A percentile compares a stretch with the other conserved stretches of the same genome.
Evolutionary conservation across 2,329 filamentous ascomycete species (phyloP).

Genomic region (Diaporthe vexans): DNA sequence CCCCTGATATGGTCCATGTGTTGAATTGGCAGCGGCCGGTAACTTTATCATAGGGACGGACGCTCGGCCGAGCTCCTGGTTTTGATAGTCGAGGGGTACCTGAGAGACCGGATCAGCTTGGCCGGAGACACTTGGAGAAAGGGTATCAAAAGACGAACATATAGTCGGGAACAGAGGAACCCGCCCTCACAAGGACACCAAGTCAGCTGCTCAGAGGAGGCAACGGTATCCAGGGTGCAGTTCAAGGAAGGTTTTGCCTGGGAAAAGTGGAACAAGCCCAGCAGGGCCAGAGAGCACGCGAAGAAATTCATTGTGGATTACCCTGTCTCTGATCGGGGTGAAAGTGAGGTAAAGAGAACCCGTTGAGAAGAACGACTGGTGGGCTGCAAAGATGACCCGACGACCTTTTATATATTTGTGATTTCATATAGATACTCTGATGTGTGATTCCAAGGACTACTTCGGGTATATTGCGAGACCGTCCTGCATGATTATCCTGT

Average conservation of each 20-base stretch:
- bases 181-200: slow-evolving; percentile 46
- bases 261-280: neutral
- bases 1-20: slow-evolving; percentile 36
- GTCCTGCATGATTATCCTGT: no score
- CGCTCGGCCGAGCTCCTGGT: slow-evolving; percentile 36
- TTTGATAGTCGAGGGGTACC: slow-evolving; percentile 42
- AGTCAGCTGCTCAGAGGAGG: slow-evolving; percentile 40
- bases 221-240: slow-evolving; percentile 6
- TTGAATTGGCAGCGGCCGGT: slow-evolving; percentile 35
- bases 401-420: neutral
- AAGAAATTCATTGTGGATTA: neutral
- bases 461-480: neutral
- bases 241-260: neutral
- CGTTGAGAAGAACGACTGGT: neutral
- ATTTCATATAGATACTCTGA: no score
- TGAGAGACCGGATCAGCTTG: slow-evolving; percentile 16
- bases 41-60: slow-evolving; percentile 40
- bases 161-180: slow-evolving; percentile 46
- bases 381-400: neutral
- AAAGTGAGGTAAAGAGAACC: neutral
- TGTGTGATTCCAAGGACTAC: no score
- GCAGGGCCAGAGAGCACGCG: slow-evolving; percentile 1
- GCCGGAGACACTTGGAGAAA: neutral
- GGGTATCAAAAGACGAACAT: slow-evolving; percentile 34
- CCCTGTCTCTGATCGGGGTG: neutral